Conservation (phyloP, 306 rosid genomes). For the Prinsepia uniflora region DNA sequence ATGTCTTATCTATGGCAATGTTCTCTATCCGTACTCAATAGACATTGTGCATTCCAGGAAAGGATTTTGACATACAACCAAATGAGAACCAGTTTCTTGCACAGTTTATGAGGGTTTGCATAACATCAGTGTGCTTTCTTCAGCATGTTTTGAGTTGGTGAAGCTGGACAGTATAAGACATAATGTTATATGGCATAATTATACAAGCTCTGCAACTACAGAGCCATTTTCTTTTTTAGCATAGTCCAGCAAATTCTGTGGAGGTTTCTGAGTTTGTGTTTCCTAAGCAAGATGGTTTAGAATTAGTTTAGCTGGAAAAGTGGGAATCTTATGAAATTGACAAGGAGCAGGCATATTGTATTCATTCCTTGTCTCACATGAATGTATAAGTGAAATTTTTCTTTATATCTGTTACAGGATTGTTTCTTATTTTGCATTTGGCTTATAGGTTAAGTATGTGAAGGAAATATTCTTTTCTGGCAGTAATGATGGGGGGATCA, state of each 20-base stretch:
- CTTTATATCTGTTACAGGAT: constrained; percentile 4
- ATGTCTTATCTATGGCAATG: constrained; percentile 6
- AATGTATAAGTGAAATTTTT: not conserved
- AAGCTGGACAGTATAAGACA: not conserved
- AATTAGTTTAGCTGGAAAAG: not conserved
- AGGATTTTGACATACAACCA: not conserved
- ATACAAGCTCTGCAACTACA: not conserved
- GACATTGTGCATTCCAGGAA: not conserved
- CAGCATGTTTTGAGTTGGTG: not conserved
- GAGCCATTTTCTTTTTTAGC: not conserved
- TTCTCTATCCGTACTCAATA: not conserved
- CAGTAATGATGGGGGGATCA: constrained; percentile 27
- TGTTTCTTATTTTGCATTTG: constrained; percentile 35
- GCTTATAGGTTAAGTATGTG: constrained; percentile 59
- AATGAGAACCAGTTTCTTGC: not conserved
- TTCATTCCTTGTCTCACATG: not conserved
- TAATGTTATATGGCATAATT: not conserved
- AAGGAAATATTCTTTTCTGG: constrained; percentile 65
- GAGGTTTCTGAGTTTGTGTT: not conserved
- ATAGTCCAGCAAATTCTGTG: not conserved
- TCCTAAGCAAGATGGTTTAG: not conserved
- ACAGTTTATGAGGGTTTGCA: not conserved
- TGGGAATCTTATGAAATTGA: not conserved
- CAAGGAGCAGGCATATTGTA: not conserved
- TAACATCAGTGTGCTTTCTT: not conserved